These are phyloP conservation scores for Acer campestre DNA, from an alignment of 345 rosid genomes.

Conservation along the genomic window DNA sequence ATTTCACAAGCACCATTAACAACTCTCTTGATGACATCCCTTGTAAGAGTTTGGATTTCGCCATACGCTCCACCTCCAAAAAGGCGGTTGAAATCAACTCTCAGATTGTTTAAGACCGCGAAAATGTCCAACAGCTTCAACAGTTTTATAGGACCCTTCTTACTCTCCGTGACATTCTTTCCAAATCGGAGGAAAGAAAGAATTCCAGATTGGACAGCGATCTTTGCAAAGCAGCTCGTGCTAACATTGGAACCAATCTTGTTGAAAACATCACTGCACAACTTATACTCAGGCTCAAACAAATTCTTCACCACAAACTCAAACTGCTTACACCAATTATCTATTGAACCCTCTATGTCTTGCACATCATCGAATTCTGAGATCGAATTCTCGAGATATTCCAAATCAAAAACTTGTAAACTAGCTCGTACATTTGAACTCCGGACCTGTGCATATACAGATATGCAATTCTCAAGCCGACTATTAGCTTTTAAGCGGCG, in stretches of 20 bases:
- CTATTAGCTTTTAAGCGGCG: conserved; percentile 38
- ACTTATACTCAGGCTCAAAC: conserved; percentile 46
- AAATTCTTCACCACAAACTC: conserved; percentile 52
- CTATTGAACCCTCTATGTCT: conserved; percentile 41
- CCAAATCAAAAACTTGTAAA: conserved; percentile 44
- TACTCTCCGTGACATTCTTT: conserved; percentile 52
- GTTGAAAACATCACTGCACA: conserved; percentile 51
- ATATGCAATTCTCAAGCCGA: conserved; percentile 40
- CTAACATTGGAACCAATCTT: conserved; percentile 35
- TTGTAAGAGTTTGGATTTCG: conserved; percentile 56
- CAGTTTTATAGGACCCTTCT: conserved; percentile 64
- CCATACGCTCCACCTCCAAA: conserved; percentile 55
- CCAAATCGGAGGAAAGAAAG: conserved; percentile 56
- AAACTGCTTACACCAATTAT: conserved; percentile 61
- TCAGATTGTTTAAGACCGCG: conserved; percentile 51
- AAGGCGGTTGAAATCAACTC: conserved; percentile 64
- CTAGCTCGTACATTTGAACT: conserved; percentile 35
- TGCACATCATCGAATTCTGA: conserved; percentile 48
- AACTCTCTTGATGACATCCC: conserved; percentile 59
- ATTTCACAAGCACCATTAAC: conserved; percentile 62
- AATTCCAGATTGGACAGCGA: conserved; percentile 54
- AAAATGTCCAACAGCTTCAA: conserved; percentile 68
- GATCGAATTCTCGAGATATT: conserved; percentile 46
- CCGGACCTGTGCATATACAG: conserved; percentile 43
- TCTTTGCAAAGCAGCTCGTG: conserved; percentile 49